A percentile compares a stretch with the other conserved stretches of the same genome.
phyloP scores from a whole-genome alignment of 441 rosid genomes.

The Populus hybrid region DNA sequence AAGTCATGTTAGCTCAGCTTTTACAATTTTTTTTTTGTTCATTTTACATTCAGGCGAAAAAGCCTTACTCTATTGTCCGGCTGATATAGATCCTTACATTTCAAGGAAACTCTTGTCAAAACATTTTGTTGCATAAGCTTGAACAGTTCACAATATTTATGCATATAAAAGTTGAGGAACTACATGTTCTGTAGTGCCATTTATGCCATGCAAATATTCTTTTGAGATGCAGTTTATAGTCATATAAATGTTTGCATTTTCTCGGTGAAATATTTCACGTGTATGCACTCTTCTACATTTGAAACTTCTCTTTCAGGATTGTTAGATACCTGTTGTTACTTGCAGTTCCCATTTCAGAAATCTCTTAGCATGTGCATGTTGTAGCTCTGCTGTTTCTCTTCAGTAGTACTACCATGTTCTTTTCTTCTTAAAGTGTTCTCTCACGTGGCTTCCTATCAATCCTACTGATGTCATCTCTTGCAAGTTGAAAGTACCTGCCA shows the following conservation, averaged over 20 bases:
- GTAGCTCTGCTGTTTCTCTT: background rate
- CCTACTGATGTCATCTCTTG: conserved; percentile 1
- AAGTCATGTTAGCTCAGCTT: background rate
- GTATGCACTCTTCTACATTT: background rate
- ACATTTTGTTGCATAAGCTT: background rate
- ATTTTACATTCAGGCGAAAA: background rate
- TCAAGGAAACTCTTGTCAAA: too few species aligned
- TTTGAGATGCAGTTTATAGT: background rate
- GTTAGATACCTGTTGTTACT: background rate
- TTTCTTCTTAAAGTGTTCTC: background rate
- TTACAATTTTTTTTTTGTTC: background rate
- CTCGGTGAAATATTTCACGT: background rate
- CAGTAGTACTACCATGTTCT: too few species aligned
- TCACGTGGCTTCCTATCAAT: background rate
- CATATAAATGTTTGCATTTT: background rate
- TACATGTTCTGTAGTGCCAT: background rate
- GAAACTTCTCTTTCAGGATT: background rate
- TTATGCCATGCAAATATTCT: background rate
- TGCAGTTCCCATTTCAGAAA: background rate
- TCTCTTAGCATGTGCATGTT: background rate
- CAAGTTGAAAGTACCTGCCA: conserved; percentile 2
- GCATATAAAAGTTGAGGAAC: background rate
- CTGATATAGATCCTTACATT: background rate
- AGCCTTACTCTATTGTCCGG: background rate
- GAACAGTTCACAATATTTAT: background rate